phyloP scores from a whole-genome alignment of 176 grass and related monocot species.

The Calamus simplicifolius region DNA sequence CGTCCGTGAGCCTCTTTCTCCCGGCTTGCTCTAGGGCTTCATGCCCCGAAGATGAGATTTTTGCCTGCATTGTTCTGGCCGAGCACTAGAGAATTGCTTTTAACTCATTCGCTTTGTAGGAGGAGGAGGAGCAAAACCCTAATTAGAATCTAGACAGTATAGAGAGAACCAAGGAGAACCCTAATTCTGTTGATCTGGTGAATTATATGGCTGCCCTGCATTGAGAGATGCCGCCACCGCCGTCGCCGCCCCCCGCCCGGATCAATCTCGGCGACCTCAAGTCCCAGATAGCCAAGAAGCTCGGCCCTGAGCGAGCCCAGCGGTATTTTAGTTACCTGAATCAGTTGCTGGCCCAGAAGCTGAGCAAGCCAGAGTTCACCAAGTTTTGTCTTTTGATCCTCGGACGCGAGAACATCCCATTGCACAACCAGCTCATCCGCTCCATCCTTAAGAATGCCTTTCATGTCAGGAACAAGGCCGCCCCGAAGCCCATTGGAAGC shows the following conservation, averaged over 20 bases:
- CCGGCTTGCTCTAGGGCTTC: slow-evolving; percentile 4
- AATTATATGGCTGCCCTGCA: slow-evolving; percentile 9
- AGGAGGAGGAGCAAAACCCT: neutral
- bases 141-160: neutral
- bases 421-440: too few relatives aligned
- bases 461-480: too few relatives aligned
- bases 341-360: too few relatives aligned
- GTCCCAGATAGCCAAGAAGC: too few relatives aligned
- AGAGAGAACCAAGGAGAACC: neutral
- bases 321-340: neutral
- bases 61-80: slow-evolving; percentile 5
- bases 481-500: too few relatives aligned
- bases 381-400: too few relatives aligned
- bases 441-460: too few relatives aligned
- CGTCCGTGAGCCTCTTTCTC: neutral
- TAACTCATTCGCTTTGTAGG: neutral
- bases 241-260: neutral
- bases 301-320: too few relatives aligned
- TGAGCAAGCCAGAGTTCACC: too few relatives aligned
- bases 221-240: slow-evolving; percentile 8
- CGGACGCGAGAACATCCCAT: too few relatives aligned
- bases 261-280: too few relatives aligned
- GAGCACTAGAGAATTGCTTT: neutral
- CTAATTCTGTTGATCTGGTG: slow-evolving; percentile 3
- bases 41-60: slow-evolving; percentile 1